A percentile compares a stretch with the other conserved stretches of the same genome.
These are phyloP conservation scores for Pichia occidentalis DNA, from an alignment of 805 yeast species.

Conservation along the genomic window DNA sequence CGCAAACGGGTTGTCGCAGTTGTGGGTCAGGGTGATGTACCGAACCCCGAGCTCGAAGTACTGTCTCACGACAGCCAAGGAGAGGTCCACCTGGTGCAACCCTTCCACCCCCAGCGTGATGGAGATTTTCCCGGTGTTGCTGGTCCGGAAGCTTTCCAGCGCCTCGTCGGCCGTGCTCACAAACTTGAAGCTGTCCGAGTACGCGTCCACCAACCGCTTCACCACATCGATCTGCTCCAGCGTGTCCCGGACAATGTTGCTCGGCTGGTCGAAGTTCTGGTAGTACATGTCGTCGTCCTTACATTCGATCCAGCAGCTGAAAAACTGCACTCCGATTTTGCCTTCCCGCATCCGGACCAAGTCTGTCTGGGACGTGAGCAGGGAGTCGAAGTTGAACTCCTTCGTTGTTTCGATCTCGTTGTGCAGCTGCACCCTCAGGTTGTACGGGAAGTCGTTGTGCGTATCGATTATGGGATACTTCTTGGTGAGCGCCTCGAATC, in stretches of 20 bases:
- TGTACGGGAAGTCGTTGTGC: conserved; percentile 48
- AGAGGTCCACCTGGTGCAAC: conserved; percentile 44
- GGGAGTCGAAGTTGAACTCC: conserved; percentile 31
- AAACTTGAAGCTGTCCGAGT: conserved; percentile 34
- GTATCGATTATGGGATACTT: conserved; percentile 40
- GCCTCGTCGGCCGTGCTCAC: conserved; percentile 40
- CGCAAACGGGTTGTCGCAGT: conserved; percentile 53
- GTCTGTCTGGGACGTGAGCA: conserved; percentile 40
- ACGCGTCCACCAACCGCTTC: conserved; percentile 37
- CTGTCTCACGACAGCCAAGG: conserved; percentile 43
- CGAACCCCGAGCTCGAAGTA: conserved; percentile 47
- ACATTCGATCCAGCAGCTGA: conserved; percentile 44
- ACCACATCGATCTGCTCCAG: conserved; percentile 48
- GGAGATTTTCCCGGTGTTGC: conserved; percentile 32
- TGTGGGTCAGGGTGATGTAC: conserved; percentile 47
- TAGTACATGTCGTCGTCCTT: conserved; percentile 34
- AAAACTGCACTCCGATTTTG: conserved; percentile 43
- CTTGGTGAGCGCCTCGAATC: conserved; percentile 17
- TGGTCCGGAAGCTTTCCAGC: conserved; percentile 25
- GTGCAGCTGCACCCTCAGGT: conserved; percentile 39
- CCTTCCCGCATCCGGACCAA: conserved; percentile 37
- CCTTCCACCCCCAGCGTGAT: conserved; percentile 50
- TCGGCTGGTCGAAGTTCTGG: conserved; percentile 39
- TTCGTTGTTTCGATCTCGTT: conserved; percentile 23
- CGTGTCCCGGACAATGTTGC: conserved; percentile 44